Percentiles rank a stretch among this genome's conserved stretches.
Conservation (phyloP, 2,329 filamentous ascomycete species). For the Colletotrichum tamarilloi region DNA sequence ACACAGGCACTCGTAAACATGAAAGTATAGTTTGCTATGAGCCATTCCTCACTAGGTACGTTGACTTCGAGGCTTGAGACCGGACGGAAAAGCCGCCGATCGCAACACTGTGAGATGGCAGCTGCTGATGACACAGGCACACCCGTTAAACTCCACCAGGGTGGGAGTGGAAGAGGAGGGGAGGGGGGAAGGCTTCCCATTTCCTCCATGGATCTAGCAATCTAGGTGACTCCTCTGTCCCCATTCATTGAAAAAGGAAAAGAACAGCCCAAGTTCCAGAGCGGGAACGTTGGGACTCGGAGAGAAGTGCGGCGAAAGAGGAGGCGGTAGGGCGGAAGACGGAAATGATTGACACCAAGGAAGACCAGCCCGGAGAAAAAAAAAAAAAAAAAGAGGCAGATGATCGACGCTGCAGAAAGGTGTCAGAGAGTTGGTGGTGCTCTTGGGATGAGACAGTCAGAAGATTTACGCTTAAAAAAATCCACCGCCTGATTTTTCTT, state of each 20-base stretch:
- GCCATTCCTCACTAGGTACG: not conserved
- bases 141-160: not conserved
- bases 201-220: not conserved
- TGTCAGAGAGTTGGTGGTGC: conserved; percentile 9
- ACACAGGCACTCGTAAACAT: not conserved
- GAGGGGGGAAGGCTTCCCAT: too few relatives aligned
- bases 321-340: not conserved
- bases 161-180: not conserved
- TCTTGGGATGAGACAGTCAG: conserved; percentile 22
- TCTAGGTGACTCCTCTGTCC: not conserved
- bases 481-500: not conserved
- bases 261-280: not conserved
- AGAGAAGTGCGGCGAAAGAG: conserved; percentile 1
- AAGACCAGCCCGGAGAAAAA: not conserved
- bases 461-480: conserved; percentile 34
- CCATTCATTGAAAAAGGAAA: not conserved
- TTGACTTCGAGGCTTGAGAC: conserved; percentile 19
- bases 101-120: conserved; percentile 16
- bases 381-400: not conserved
- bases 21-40: conserved; percentile 11
- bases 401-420: conserved; percentile 31
- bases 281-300: not conserved
- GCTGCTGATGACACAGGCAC: conserved; percentile 16
- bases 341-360: not conserved
- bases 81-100: conserved; percentile 25